Evolutionary conservation across 371 early-diverging fungal genomes (phyloP).

Genomic region (Furculomyces boomerangus): DNA sequence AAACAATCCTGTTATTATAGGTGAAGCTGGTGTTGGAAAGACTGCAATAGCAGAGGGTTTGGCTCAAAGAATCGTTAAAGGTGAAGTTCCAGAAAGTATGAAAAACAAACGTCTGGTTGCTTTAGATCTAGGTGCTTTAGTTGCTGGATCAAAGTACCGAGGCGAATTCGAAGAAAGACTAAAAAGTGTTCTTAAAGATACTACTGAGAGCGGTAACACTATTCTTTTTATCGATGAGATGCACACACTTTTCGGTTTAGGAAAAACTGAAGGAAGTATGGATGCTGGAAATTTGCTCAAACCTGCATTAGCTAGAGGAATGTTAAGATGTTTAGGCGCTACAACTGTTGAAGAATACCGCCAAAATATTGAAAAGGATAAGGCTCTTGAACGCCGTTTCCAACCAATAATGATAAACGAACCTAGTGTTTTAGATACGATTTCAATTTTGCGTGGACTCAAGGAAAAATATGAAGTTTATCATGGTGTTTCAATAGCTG

Average conservation of each 20-base stretch:
- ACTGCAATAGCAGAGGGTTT: slow-evolving; percentile 92
- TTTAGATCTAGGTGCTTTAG: slow-evolving; percentile 91
- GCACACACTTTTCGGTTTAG: slow-evolving; percentile 86
- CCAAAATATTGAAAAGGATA: slow-evolving; percentile 62
- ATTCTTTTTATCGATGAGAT: slow-evolving; percentile 99
- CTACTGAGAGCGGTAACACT: slow-evolving; percentile 73
- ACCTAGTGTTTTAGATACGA: slow-evolving; percentile 67
- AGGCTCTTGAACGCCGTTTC: slow-evolving; percentile 75
- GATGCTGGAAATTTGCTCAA: slow-evolving; percentile 62
- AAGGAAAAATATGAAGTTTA: slow-evolving; percentile 70
- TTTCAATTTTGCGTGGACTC: slow-evolving; percentile 70
- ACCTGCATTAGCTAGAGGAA: slow-evolving; percentile 68
- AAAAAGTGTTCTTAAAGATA: slow-evolving; percentile 92
- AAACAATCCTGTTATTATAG: slow-evolving; percentile 81
- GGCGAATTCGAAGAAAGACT: slow-evolving; percentile 99
- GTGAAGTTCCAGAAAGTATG: slow-evolving; percentile 81
- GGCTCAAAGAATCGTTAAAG: slow-evolving; percentile 89
- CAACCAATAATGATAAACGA: slow-evolving; percentile 64
- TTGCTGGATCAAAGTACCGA: slow-evolving; percentile 82
- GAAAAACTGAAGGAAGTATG: slow-evolving; percentile 62
- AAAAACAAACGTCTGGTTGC: slow-evolving; percentile 68
- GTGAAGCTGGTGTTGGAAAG: slow-evolving; percentile 89
- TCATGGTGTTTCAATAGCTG: slow-evolving; percentile 71
- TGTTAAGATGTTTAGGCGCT: slow-evolving; percentile 68
- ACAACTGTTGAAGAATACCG: slow-evolving; percentile 81